These are phyloP conservation scores for Cyclanthera cordifolia DNA, from an alignment of 306 rosid species.

Conservation along the genomic window DNA sequence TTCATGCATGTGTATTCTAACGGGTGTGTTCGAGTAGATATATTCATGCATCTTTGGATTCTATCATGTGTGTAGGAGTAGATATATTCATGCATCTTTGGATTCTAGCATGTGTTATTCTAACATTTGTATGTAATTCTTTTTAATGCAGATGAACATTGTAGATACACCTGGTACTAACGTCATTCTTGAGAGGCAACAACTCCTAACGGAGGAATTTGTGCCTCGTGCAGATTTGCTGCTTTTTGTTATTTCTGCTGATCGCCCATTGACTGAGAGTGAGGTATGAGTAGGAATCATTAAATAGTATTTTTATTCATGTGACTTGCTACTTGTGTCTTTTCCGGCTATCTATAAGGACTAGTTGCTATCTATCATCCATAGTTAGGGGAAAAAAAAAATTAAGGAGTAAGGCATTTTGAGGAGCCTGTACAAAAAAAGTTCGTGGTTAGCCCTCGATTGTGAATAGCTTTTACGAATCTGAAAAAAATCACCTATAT, in stretches of 20 bases:
- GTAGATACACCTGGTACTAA: slow-evolving; percentile 99
- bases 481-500: neutral
- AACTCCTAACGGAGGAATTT: slow-evolving; percentile 91
- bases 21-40: too few species aligned
- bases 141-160: slow-evolving; percentile 60
- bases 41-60: too few species aligned
- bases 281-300: slow-evolving; percentile 45
- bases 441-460: too few species aligned
- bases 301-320: neutral
- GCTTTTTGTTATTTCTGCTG: slow-evolving; percentile 91
- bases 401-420: too few species aligned
- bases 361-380: too few species aligned
- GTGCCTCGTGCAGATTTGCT: slow-evolving; percentile 97
- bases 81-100: too few species aligned
- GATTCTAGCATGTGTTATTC: too few species aligned
- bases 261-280: slow-evolving; percentile 92
- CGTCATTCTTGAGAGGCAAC: slow-evolving; percentile 96
- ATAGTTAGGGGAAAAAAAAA: too few species aligned
- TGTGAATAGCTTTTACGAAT: too few species aligned
- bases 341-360: too few species aligned
- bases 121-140: neutral
- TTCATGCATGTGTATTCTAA: neutral
- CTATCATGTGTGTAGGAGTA: too few species aligned
- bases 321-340: neutral
- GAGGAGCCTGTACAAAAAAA: too few species aligned